Evolutionary conservation across 306 rosid species (phyloP).

Genomic region (Dalbergia oliveri): DNA sequence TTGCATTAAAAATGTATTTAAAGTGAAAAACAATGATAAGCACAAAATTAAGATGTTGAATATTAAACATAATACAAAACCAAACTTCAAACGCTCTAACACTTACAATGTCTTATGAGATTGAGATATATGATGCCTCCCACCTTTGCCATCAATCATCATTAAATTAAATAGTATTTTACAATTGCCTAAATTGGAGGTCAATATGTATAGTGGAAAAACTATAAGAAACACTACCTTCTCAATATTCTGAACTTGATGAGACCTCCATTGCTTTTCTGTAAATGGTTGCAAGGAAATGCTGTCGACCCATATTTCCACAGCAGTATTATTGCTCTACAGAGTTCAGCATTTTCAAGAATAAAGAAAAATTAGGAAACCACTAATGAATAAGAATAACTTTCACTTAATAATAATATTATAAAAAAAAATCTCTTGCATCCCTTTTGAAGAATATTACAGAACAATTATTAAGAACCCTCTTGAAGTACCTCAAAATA

Average conservation of each 20-base stretch:
- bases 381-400: neutral
- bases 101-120: too few relatives aligned
- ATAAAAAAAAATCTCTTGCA: neutral
- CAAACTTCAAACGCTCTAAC: too few relatives aligned
- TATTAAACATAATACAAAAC: too few relatives aligned
- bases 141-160: neutral
- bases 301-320: slow-evolving; percentile 72
- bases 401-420: neutral
- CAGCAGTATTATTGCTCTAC: slow-evolving; percentile 62
- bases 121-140: neutral
- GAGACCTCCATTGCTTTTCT: slow-evolving; percentile 64
- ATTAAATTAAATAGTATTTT: too few relatives aligned
- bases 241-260: slow-evolving; percentile 61
- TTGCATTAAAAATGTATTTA: too few relatives aligned
- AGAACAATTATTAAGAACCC: slow-evolving; percentile 4
- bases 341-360: slow-evolving; percentile 1
- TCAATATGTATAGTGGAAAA: neutral
- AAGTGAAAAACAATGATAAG: too few relatives aligned
- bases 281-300: slow-evolving; percentile 81
- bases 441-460: neutral
- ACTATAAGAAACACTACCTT: slow-evolving; percentile 45
- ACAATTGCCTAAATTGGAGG: neutral
- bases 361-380: neutral
- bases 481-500: slow-evolving; percentile 65
- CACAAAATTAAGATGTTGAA: too few relatives aligned